Evolutionary conservation across 2,329 filamentous ascomycete species (phyloP), one percentile per base, ranked within the genome.

Genomic region (Arachnomyces sp.): DNA sequence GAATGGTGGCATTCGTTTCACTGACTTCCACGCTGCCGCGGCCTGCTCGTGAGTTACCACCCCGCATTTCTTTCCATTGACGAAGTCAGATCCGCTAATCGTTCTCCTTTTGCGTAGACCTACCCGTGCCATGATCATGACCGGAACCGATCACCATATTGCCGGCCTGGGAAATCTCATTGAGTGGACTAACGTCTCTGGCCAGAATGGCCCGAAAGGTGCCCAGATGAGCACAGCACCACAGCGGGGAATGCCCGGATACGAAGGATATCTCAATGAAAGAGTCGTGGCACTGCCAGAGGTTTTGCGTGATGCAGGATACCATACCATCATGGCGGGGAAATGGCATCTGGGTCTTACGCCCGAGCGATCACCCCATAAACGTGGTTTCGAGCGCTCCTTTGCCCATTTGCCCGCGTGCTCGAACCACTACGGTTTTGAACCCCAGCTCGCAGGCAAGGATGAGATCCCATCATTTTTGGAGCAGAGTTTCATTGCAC

Each of bases 111-210:
- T 14, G 34, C 6, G 28, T 39, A 63, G 59, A 21, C 79, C 79
- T 2, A 78, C 76, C 2, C 66, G 78, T 29, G 75, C 77, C 13
- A 82, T 82, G 78, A 71, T 82, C 48, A 74, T 82, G 69, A 80
- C 76, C 0, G 77, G 77, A 3, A 81, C 77, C 1, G 77, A 80
- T 50, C 71, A 80, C 49, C 76, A 67, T 40, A 66, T 66, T 42
- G 63, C 63, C 8, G 63, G 78, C 1, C 63, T 81, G 2, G 77
- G 76, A 2, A 77, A 78, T 43, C 56, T 80, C 40, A 68, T 74
- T 46, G 74, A 78, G 59, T 78, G 73, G 71, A 73, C 70, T 31
- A 74, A 75, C 48, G 67, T 72, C 46, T 68, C 64, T 15, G 70
- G 68, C 7, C 72, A 74, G 45, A 74, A 74, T 49, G 71, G 69